Percentiles rank a stretch among this genome's conserved stretches.
Evolutionary conservation across 2,329 filamentous ascomycete genomes (phyloP).

Genomic region (Passalora sequoiae): DNA sequence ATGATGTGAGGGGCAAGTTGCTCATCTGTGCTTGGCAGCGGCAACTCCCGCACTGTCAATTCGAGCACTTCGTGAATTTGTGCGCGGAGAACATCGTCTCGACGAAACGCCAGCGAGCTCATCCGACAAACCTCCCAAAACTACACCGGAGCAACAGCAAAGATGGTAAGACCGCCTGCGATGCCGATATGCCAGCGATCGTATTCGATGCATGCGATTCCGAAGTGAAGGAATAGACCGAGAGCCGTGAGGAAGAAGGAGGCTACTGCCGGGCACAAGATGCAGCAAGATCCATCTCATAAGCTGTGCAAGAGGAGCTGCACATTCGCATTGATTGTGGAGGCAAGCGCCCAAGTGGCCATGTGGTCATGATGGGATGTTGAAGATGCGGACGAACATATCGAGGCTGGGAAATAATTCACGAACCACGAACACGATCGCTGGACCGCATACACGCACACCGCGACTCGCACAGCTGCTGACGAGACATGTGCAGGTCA

Average conservation of each 20-base stretch:
- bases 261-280: neutral
- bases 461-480: constrained; percentile 6
- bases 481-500: constrained; percentile 59
- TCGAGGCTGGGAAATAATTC: constrained; percentile 3
- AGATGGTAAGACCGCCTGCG: constrained; percentile 14
- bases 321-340: too few relatives aligned
- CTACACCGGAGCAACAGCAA: constrained; percentile 16
- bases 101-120: neutral
- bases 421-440: constrained; percentile 3
- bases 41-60: too few relatives aligned
- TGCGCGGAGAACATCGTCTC: too few relatives aligned
- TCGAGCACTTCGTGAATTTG: too few relatives aligned
- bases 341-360: too few relatives aligned
- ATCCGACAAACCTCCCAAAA: constrained; percentile 2
- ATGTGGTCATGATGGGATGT: too few relatives aligned
- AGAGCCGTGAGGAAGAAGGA: neutral
- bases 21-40: too few relatives aligned
- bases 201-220: constrained; percentile 4
- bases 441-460: neutral
- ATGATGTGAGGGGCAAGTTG: too few relatives aligned
- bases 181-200: neutral
- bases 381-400: constrained; percentile 11
- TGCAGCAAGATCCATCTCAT: too few relatives aligned
- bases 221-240: neutral
- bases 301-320: too few relatives aligned